Evolutionary conservation across 2,329 filamentous ascomycete genomes (phyloP).

Genomic region (Beauveria sp.): DNA sequence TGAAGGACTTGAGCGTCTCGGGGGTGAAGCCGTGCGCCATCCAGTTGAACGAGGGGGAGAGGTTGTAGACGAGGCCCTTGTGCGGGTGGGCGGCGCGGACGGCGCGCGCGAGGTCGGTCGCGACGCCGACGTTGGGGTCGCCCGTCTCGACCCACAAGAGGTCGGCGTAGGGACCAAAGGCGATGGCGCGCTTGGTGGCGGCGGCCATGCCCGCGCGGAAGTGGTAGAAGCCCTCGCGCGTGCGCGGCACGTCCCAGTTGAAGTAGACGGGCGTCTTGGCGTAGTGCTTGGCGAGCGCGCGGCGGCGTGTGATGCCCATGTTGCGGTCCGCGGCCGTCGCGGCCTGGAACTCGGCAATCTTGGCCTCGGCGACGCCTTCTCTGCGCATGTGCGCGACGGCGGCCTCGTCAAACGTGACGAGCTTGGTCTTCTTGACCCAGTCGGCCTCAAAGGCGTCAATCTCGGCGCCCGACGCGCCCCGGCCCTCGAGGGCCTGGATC

Average conservation of each 20-base stretch:
- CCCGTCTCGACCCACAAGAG: constrained; percentile 97
- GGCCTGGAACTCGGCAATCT: constrained; percentile 60
- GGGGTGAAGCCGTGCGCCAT: constrained; percentile 88
- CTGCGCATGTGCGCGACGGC: constrained; percentile 65
- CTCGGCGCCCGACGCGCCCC: constrained; percentile 68
- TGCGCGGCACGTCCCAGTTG: constrained; percentile 59
- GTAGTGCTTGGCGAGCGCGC: constrained; percentile 61
- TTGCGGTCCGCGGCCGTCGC: constrained; percentile 58
- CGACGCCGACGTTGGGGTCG: constrained; percentile 74
- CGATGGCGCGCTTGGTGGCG: constrained; percentile 87
- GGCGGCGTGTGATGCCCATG: constrained; percentile 70
- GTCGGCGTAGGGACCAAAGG: constrained; percentile 87
- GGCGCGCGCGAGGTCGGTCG: constrained; percentile 64
- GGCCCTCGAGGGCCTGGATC: constrained; percentile 79
- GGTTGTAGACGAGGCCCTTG: constrained; percentile 93
- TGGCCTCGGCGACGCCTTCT: constrained; percentile 55
- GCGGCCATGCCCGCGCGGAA: constrained; percentile 76
- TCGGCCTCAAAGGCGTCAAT: constrained; percentile 79
- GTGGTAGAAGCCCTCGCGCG: constrained; percentile 90
- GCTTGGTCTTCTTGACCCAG: constrained; percentile 80
- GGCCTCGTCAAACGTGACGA: constrained; percentile 90
- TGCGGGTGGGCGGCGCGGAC: constrained; percentile 64
- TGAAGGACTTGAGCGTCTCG: constrained; percentile 76
- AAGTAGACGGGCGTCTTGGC: constrained; percentile 40
- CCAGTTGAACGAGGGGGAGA: constrained; percentile 98